Evolutionary conservation across 2,329 filamentous ascomycete genomes (phyloP).

Genomic region (Colletotrichum chrysophilum): DNA sequence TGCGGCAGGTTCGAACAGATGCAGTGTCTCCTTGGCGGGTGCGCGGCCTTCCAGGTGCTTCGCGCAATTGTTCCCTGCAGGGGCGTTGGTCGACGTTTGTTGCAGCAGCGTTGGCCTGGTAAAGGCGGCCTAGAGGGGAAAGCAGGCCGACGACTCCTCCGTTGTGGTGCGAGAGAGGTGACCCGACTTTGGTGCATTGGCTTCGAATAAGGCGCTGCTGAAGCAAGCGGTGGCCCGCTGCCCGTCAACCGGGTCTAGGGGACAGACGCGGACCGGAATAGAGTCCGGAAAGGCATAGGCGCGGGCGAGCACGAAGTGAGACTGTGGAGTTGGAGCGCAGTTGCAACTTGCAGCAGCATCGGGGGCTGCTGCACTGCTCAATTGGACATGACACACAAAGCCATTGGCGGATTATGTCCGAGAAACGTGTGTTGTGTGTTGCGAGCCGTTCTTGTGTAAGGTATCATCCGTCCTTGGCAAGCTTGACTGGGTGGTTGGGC

Average conservation of each 20-base stretch:
- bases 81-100: background rate
- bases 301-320: background rate
- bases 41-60: background rate
- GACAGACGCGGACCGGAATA: background rate
- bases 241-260: constrained; percentile 10
- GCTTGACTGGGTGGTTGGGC: background rate
- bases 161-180: background rate
- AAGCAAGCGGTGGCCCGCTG: background rate
- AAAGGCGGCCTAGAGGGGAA: background rate
- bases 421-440: background rate
- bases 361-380: background rate
- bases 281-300: background rate
- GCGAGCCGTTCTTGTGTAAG: background rate
- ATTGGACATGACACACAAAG: background rate
- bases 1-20: background rate
- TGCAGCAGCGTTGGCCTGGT: background rate
- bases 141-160: background rate
- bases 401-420: background rate
- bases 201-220: background rate
- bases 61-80: background rate
- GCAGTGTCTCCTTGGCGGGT: constrained; percentile 8
- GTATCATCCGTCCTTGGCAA: background rate
- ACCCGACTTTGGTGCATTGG: background rate
- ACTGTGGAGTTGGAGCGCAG: background rate
- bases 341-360: background rate